phyloP scores from a whole-genome alignment of 2,329 filamentous ascomycete genomes.

The Epichloe sylvatica region DNA sequence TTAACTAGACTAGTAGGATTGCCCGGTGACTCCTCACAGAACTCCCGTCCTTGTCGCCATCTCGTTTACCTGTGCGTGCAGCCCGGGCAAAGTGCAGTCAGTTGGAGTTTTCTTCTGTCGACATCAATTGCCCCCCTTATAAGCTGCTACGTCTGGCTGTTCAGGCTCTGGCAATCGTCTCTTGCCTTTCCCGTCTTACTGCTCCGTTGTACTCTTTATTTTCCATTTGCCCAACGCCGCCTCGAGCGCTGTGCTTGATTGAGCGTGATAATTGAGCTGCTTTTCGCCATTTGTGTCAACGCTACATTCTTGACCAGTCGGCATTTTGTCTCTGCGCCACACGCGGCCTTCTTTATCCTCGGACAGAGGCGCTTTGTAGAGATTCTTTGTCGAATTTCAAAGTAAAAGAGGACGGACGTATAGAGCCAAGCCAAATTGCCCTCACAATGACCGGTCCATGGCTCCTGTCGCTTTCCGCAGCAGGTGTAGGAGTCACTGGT shows the following conservation, averaged over 20 bases:
- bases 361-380: constrained; percentile 2
- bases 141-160: not conserved
- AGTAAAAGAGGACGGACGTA: not conserved
- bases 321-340: not conserved
- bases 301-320: not conserved
- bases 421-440: not conserved
- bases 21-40: constrained; percentile 6
- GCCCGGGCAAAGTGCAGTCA: not conserved
- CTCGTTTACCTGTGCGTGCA: not conserved
- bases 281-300: not conserved
- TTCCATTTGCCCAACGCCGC: not conserved
- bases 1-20: constrained; percentile 2
- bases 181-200: not conserved
- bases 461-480: constrained; percentile 16
- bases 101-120: not conserved
- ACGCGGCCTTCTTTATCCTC: not conserved
- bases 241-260: not conserved
- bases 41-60: not conserved
- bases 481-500: constrained; percentile 21
- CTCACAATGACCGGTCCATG: constrained; percentile 4
- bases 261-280: not conserved
- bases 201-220: not conserved
- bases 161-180: not conserved
- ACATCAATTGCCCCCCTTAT: not conserved
- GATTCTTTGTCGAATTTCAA: not conserved